Conservation (phyloP, 805 yeast species). For the Candida gorgasii region DNA sequence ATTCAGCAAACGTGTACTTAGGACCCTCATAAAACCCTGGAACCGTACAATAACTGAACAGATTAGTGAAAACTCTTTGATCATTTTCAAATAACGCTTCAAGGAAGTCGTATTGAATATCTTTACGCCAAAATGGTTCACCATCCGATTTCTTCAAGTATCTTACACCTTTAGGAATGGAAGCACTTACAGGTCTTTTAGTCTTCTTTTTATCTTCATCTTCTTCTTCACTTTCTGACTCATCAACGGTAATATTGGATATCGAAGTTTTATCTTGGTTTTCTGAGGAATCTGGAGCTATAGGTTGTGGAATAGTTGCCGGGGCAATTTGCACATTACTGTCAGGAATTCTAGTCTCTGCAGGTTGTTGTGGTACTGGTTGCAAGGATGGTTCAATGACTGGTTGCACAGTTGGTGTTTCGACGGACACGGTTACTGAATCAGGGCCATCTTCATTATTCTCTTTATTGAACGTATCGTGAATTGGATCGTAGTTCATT, state of each 20-base stretch:
- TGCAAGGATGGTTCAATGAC: not conserved
- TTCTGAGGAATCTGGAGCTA: too few species aligned
- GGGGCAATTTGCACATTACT: too few species aligned
- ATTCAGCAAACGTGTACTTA: conserved; percentile 74
- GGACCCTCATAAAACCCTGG: conserved; percentile 38
- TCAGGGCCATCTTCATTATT: not conserved
- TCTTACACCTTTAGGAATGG: conserved; percentile 39
- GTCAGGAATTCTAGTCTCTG: too few species aligned
- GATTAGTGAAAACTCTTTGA: conserved; percentile 66
- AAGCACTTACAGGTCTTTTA: conserved; percentile 17
- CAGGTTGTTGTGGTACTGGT: too few species aligned
- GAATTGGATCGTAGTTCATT: conserved; percentile 48
- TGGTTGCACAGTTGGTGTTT: too few species aligned
- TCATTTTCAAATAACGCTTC: conserved; percentile 62
- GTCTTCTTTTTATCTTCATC: conserved; percentile 19
- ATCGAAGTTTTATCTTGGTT: too few species aligned
- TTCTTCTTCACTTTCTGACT: conserved; percentile 13
- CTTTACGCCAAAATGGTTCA: conserved; percentile 85
- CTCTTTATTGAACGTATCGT: conserved; percentile 31
- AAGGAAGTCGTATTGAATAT: conserved; percentile 82
- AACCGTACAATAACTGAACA: conserved; percentile 46
- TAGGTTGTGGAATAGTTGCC: too few species aligned
- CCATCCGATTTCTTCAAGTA: conserved; percentile 89
- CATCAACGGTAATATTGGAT: too few species aligned
- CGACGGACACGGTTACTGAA: too few species aligned